Evolutionary conservation across 2,329 filamentous ascomycete genomes (phyloP), one percentile per base, ranked within the genome.

Genomic region (Alternaria ethzedia): DNA sequence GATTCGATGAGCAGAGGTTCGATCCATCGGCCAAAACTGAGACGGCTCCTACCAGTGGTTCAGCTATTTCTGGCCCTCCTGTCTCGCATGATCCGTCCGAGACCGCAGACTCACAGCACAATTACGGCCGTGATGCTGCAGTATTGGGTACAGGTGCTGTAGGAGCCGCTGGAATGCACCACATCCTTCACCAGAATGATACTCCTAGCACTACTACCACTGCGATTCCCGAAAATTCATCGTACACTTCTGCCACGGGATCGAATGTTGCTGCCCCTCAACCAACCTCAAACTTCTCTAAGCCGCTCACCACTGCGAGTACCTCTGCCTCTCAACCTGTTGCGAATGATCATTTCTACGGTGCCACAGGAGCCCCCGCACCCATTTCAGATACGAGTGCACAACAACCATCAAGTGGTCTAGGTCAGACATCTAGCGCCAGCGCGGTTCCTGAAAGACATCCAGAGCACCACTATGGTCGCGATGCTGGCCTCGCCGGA

Each of bases 391-490:
- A 54, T 23, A 56, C 15, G 7, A 57, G 21, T n/a, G 30, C 55
- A 9, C 43, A 50, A 4, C 61, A 59, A 17, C 36, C 50, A 36
- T 43, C 47, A 12, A 54, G 26, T 44, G 26, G 26, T 26, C 13
- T 52, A 15, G n/a, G 36, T 12, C 44, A 50, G 17, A 32, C 49
- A 12, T 47, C 59, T 20, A 52, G 9, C 28, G 21, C 41, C 11
- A 46, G 10, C 23, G 20, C 32, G 15, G 13, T 47, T 20, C 36
- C 50, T 6, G 52, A 57, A 23, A 57, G 15, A n/a, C 60, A 63
- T 44, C n/a, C 65, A 4, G 55, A 75, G 17, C 69, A 76, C 25
- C 76, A 78, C 41, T 66, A 74, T 61, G 70, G 70, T 9, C 70
- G 70, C 28, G 65, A 72, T 61, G 69, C 65, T 15, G 68, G 59